These are phyloP conservation scores for Lophium mytilinum DNA, from an alignment of 495 filamentous ascomycete genomes.

Conservation along the genomic window DNA sequence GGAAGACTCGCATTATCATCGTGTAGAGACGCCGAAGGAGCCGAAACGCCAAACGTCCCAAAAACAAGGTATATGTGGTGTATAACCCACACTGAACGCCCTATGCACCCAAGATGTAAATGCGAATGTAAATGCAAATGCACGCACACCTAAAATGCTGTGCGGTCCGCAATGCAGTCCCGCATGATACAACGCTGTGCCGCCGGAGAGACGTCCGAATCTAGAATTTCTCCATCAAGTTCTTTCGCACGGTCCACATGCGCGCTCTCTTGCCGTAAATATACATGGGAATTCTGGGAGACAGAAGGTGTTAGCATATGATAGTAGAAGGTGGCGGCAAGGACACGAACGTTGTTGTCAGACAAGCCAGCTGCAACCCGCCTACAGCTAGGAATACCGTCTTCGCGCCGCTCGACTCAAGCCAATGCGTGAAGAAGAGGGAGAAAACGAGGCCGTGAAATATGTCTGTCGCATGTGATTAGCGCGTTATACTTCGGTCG, in stretches of 20 bases:
- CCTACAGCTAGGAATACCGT: conserved; percentile 75
- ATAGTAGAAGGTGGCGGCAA: conserved; percentile 34
- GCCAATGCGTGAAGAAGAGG: conserved; percentile 83
- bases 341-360: conserved; percentile 47
- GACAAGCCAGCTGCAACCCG: conserved; percentile 71
- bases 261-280: conserved; percentile 87
- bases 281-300: conserved; percentile 60
- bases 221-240: conserved; percentile 76
- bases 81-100: too few species aligned
- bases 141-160: too few species aligned
- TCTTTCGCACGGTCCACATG: conserved; percentile 94
- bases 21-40: too few species aligned
- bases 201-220: too few species aligned
- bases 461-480: conserved; percentile 45
- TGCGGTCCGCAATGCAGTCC: too few species aligned
- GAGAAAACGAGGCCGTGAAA: conserved; percentile 87
- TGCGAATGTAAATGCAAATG: too few species aligned
- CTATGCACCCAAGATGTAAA: too few species aligned
- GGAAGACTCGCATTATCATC: too few species aligned
- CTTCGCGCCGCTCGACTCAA: conserved; percentile 65
- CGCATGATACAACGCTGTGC: too few species aligned
- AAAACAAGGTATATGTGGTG: too few species aligned
- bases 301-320: too few species aligned
- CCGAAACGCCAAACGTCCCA: too few species aligned
- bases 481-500: background rate